Conservation (phyloP, 2,329 filamentous ascomycete species). For the Zymoseptoria tritici region DNA sequence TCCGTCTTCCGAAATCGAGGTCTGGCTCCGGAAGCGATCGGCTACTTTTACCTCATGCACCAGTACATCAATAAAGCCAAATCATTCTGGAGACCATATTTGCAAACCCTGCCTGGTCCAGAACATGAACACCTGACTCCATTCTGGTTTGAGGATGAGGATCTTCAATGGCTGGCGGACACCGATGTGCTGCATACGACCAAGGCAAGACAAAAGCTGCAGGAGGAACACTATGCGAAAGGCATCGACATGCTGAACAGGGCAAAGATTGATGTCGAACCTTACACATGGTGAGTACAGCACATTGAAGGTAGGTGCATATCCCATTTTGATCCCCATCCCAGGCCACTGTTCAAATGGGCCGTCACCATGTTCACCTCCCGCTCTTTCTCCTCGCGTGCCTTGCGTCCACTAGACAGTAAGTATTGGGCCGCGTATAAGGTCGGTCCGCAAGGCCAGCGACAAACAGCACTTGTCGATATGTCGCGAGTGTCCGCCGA, state of each 20-base stretch:
- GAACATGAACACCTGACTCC: conserved; percentile 26
- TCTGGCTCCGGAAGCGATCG: conserved; percentile 26
- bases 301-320: conserved; percentile 20
- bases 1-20: conserved; percentile 23
- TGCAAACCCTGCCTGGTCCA: conserved; percentile 29
- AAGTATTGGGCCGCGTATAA: conserved; percentile 33
- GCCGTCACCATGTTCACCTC: conserved; percentile 47
- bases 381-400: conserved; percentile 42
- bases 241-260: conserved; percentile 27
- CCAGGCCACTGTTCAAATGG: conserved; percentile 43
- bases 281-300: conserved; percentile 37
- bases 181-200: conserved; percentile 30
- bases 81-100: conserved; percentile 33
- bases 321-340: conserved; percentile 13
- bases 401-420: conserved; percentile 27
- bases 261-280: conserved; percentile 25
- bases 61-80: conserved; percentile 27
- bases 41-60: conserved; percentile 32
- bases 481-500: conserved; percentile 27
- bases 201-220: conserved; percentile 27
- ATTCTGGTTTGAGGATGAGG: conserved; percentile 30
- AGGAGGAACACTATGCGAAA: conserved; percentile 31
- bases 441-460: conserved; percentile 18
- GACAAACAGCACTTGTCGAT: conserved; percentile 30
- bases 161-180: conserved; percentile 28